phyloP scores from a whole-genome alignment of 306 rosid genomes.

The Styphnolobium japonicum region DNA sequence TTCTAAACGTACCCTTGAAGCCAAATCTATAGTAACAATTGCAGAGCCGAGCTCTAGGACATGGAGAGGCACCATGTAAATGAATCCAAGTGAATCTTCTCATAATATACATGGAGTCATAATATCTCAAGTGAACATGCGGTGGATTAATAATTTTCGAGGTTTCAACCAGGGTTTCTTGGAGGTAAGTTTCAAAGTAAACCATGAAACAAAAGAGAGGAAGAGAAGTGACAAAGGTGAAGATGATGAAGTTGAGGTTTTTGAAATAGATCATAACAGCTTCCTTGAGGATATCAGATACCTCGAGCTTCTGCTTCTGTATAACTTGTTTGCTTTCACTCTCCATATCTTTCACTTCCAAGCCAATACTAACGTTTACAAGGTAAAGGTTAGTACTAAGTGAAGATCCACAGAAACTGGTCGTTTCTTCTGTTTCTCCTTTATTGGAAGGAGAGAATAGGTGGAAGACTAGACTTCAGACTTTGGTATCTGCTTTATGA shows the following conservation, averaged over 20 bases:
- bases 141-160: background rate
- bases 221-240: slow-evolving; percentile 41
- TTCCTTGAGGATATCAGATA: slow-evolving; percentile 37
- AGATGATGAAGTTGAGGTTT: slow-evolving; percentile 45
- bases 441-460: background rate
- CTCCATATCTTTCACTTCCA: slow-evolving; percentile 20
- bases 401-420: background rate
- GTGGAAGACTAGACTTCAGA: slow-evolving; percentile 28
- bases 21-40: slow-evolving; percentile 28
- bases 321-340: slow-evolving; percentile 31
- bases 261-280: slow-evolving; percentile 23
- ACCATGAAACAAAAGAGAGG: slow-evolving; percentile 50
- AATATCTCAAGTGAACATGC: background rate
- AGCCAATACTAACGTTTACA: background rate
- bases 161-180: slow-evolving; percentile 29
- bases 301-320: slow-evolving; percentile 34
- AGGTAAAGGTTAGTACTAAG: background rate
- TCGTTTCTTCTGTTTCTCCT: background rate
- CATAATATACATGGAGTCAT: background rate
- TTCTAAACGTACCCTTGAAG: slow-evolving; percentile 35
- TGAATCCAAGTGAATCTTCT: background rate
- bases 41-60: slow-evolving; percentile 31
- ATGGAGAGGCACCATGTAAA: slow-evolving; percentile 34
- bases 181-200: slow-evolving; percentile 39
- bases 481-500: background rate